Base-by-base conservation (phyloP, 75 land plant genomes). In the Selaginella tamariscina region DNA sequence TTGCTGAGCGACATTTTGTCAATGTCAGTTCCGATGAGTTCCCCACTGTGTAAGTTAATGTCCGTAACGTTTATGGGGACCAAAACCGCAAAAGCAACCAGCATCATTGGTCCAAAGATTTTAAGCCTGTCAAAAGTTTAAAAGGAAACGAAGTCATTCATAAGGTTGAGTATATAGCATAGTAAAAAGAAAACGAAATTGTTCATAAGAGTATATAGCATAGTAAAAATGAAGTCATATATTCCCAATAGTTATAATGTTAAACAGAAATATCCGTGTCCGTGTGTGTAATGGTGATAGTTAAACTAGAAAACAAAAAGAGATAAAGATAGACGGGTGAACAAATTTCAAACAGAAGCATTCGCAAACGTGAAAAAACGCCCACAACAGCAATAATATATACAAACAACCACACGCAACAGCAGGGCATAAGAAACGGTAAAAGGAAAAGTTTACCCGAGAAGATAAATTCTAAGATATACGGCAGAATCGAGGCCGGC, bases 401-500 rank as follows among this genome's bases (percentile, higher is more conserved):
- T n/a, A n/a, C n/a, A n/a, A n/a, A n/a, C n/a, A n/a, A n/a, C n/a
- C n/a, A n/a, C n/a, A n/a, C n/a, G n/a, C n/a, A n/a, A n/a, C n/a
- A n/a, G n/a, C n/a, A n/a, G n/a, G n/a, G n/a, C n/a, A n/a, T n/a
- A n/a, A 59, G 9, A 26, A 59, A 59, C 24, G 9, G 30, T 9
- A 65, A 29, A 21, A 27, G 8, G 23, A 18, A 30, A 30, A 65
- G 5, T 76, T 75, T 54, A 85, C 88, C 88, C 88, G 33, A 83
- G 75, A 18, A 84, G 71, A 39, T 81, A 76, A n/a, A 84, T 76
- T 5, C 88, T 68, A 15, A 86, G 62, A 27, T 78, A 83, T 27
- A 81, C 84, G 33, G 70, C 88, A 65, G 88, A 84, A 70, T 86
- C 88, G 44, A 86, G 82, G 24, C 88, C 88, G 1, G 87, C 87